Conservation (phyloP, 2,329 filamentous ascomycete genomes). For the Metarhizium anisopliae region DNA sequence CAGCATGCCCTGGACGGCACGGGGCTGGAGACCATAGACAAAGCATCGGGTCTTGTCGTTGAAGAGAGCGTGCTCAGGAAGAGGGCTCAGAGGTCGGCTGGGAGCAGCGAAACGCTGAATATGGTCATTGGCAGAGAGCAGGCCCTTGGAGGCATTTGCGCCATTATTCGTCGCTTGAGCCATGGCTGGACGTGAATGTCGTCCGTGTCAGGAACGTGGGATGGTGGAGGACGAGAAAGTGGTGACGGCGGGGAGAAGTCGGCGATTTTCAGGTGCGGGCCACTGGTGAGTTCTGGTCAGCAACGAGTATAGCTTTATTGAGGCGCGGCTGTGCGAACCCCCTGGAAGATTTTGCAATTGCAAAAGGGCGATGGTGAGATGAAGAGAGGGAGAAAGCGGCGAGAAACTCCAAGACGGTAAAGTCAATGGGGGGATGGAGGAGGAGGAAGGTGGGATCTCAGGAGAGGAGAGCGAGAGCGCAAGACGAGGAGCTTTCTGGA, state of each 20-base stretch:
- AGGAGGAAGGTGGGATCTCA: background rate
- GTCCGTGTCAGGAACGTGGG: constrained; percentile 6
- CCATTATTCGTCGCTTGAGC: constrained; percentile 38
- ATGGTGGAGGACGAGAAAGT: background rate
- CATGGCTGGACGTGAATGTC: constrained; percentile 30
- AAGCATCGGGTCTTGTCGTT: constrained; percentile 99
- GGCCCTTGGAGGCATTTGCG: constrained; percentile 41
- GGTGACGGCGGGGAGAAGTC: constrained; percentile 5
- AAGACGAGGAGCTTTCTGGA: constrained; percentile 1
- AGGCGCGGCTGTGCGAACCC: constrained; percentile 1
- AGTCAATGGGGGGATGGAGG: background rate
- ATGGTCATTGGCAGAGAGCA: constrained; percentile 87
- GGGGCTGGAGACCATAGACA: constrained; percentile 97
- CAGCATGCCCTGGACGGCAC: constrained; percentile 86
- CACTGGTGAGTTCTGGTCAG: constrained; percentile 4
- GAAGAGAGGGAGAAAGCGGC: background rate
- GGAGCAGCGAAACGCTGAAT: constrained; percentile 93
- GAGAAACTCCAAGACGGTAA: background rate
- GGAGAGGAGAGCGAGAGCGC: background rate
- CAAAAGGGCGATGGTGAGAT: background rate
- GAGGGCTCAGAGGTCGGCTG: constrained; percentile 84
- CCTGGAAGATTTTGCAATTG: background rate
- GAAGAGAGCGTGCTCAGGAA: constrained; percentile 85
- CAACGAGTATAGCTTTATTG: constrained; percentile 3
- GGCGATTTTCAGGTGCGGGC: constrained; percentile 8